Percentiles rank a stretch among this genome's conserved stretches.
phyloP scores from a whole-genome alignment of 768 basidiomycete species.

The Hemileccinum impolitum region DNA sequence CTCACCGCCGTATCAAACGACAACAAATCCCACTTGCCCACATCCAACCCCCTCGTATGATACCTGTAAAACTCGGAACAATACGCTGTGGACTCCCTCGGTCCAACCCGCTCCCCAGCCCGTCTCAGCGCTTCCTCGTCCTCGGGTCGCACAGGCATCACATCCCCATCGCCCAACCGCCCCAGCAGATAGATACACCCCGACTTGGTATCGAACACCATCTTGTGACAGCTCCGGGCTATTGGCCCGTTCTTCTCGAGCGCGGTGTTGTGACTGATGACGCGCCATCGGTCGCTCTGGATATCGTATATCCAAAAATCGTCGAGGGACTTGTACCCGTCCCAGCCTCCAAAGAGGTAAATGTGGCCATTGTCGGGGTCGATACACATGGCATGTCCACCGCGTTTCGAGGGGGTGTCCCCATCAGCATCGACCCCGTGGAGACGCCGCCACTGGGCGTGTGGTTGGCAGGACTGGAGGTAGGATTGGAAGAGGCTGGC shows the following conservation, averaged over 20 bases:
- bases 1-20: slow-evolving; percentile 65
- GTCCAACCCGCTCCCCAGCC: slow-evolving; percentile 19
- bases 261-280: slow-evolving; percentile 54
- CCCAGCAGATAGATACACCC: slow-evolving; percentile 75
- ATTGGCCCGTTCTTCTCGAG: slow-evolving; percentile 63
- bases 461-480: slow-evolving; percentile 52
- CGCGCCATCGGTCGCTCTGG: slow-evolving; percentile 54
- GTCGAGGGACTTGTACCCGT: slow-evolving; percentile 66
- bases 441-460: slow-evolving; percentile 59
- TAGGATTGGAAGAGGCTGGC: slow-evolving; percentile 62
- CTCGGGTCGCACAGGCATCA: slow-evolving; percentile 24
- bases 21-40: slow-evolving; percentile 71
- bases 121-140: slow-evolving; percentile 18
- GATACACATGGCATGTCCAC: slow-evolving; percentile 82
- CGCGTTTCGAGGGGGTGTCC: slow-evolving; percentile 62
- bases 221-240: slow-evolving; percentile 75
- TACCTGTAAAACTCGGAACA: slow-evolving; percentile 78
- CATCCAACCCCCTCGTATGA: slow-evolving; percentile 36
- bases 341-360: slow-evolving; percentile 80
- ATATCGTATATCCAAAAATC: slow-evolving; percentile 79
- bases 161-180: slow-evolving; percentile 56
- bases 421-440: slow-evolving; percentile 58
- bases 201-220: slow-evolving; percentile 72
- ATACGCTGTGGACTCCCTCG: slow-evolving; percentile 28
- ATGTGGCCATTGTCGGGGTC: slow-evolving; percentile 59